Percentiles rank a stretch among this genome's conserved stretches.
Conservation (phyloP, 1,139 yeast species). For the Scheffersomyces segobiensis region DNA sequence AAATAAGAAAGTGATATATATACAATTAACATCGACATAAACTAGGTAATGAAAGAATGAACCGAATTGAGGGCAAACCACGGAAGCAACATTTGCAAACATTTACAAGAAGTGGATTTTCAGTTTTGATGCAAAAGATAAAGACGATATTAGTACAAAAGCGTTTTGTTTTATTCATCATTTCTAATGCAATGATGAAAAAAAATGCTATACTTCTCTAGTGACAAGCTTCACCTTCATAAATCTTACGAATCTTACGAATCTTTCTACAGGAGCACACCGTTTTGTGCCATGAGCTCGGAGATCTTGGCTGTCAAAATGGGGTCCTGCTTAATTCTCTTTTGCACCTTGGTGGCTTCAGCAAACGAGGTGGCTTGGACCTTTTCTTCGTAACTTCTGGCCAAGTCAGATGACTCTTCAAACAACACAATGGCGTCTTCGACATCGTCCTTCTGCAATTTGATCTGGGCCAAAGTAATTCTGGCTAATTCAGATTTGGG, state of each 20-base stretch:
- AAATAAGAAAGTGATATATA: neutral
- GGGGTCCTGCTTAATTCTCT: slow-evolving; percentile 69
- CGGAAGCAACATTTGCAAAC: neutral
- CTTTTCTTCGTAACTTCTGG: slow-evolving; percentile 85
- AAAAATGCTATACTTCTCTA: neutral
- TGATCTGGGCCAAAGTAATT: slow-evolving; percentile 86
- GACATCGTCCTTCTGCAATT: slow-evolving; percentile 77
- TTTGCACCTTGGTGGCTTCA: slow-evolving; percentile 86
- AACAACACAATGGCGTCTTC: slow-evolving; percentile 81
- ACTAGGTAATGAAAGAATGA: neutral
- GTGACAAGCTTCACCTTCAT: neutral
- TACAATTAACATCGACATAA: neutral
- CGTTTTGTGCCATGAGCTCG: slow-evolving; percentile 42
- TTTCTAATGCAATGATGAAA: neutral
- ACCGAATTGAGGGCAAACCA: neutral
- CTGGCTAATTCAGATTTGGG: slow-evolving; percentile 88
- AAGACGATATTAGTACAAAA: neutral
- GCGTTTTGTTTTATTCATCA: neutral
- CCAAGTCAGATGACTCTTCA: slow-evolving; percentile 77
- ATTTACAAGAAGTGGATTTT: neutral
- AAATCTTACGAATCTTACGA: slow-evolving; percentile 1
- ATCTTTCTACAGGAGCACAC: slow-evolving; percentile 4
- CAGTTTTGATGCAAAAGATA: neutral
- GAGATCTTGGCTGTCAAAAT: slow-evolving; percentile 48
- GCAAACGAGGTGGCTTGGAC: slow-evolving; percentile 90